Base-by-base conservation (phyloP, 345 rosid species). In the Fremontodendron californicum region DNA sequence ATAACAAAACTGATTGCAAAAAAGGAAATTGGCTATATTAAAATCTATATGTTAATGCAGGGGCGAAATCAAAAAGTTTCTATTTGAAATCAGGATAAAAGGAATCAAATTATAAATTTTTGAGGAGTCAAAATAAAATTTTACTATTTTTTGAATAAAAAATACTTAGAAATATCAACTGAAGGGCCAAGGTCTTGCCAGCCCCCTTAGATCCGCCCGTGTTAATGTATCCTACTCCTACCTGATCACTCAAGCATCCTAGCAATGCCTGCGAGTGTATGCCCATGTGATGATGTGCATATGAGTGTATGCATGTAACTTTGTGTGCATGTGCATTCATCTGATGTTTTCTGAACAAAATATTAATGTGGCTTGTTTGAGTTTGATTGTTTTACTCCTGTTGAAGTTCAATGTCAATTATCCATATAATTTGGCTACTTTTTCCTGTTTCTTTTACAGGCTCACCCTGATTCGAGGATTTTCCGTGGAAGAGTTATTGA, bases 381-480 rank as follows among this genome's bases (percentile, higher is more conserved):
- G 25, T 40, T 67, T 35, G 52, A 43, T 40, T 12, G 12, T 67
- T 43, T 43, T 1, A 67, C 29, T 42, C 18, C 29, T 9, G 4
- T 10, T 40, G 31, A 19, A n/a, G 31, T 55, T 3, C 29, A 58
- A 27, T 7, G 1, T 58, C 18, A 25, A 25, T 58, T 49, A 31
- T 37, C 37, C 37, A 9, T 39, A 10, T 39, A 5, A 40, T 42
- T 43, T 57, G 29, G 23, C 49, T 55, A 40, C 7, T 9, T 18
- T 39, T 55, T n/a, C 29, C n/a, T 58, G 15, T 39, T 74, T 55
- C 62, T n/a, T 55, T 40, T 10, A 42, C 75, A 71, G 75, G 19
- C 60, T 29, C 9, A 48, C 23, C 75, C 75, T 19, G 75, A 71
- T 71, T 62, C 62, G 7, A 33, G 61, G 43, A 3, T 19, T 19